Evolutionary conservation across 257 asterid genomes (phyloP).

Genomic region (Forsythia suspensa): DNA sequence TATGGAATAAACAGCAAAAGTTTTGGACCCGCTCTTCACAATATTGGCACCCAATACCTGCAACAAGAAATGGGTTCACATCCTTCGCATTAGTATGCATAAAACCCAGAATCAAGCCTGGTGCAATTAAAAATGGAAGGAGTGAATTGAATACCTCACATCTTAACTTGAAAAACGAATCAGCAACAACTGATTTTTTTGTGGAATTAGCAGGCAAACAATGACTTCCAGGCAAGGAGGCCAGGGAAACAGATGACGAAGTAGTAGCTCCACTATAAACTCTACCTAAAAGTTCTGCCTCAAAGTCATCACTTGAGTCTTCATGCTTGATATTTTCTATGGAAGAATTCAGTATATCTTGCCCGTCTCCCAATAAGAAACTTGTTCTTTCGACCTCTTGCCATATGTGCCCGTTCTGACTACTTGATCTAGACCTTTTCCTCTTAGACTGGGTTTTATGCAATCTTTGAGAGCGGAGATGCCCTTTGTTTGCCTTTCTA

Average conservation of each 20-base stretch:
- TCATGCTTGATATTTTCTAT: constrained; percentile 47
- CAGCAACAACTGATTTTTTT: constrained; percentile 60
- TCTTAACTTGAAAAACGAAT: constrained; percentile 73
- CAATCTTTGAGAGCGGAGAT: constrained; percentile 44
- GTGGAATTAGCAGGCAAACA: constrained; percentile 53
- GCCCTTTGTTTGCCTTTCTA: constrained; percentile 53
- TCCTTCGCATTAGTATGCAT: constrained; percentile 9
- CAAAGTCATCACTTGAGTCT: constrained; percentile 76
- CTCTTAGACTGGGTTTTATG: constrained; percentile 53
- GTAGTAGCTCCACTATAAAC: constrained; percentile 62
- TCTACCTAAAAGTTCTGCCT: constrained; percentile 59
- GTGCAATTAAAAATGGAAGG: constrained; percentile 13
- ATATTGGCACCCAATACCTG: constrained; percentile 91
- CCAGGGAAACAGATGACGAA: constrained; percentile 65
- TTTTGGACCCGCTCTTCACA: constrained; percentile 90
- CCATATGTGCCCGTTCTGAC: constrained; percentile 63
- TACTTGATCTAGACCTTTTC: constrained; percentile 65
- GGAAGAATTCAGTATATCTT: constrained; percentile 57
- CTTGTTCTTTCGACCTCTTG: constrained; percentile 82
- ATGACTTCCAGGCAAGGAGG: constrained; percentile 63
- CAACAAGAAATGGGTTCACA: constrained; percentile 28
- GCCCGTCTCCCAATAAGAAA: constrained; percentile 70
- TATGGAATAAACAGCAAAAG: constrained; percentile 82
- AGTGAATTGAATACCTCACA: constrained; percentile 71
- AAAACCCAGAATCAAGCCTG: constrained; percentile 21